Evolutionary conservation across 306 rosid species (phyloP), one percentile per base, ranked within the genome.

Genomic region (Dalbergia cochinchinensis): DNA sequence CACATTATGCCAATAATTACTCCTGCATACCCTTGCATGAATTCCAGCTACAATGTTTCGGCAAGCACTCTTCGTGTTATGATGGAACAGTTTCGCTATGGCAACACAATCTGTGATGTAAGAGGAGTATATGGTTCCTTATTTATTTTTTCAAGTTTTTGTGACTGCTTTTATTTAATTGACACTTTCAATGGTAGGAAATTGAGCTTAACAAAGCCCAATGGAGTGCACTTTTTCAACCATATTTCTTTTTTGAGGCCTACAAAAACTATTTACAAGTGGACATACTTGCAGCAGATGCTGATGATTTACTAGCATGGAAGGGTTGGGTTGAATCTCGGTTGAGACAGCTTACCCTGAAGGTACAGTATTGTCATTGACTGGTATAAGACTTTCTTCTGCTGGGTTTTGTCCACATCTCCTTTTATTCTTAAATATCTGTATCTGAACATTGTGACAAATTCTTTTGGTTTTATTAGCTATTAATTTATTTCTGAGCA

Each of bases 11-110:
- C 99, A 54, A 95, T 95, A 74, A 93, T 95, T 70, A 95, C 99
- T 85, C 99, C 99, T 51, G 96, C 99, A 48, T 95, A 95, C 89
- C 99, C 99, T 70, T 91, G 99, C 90, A 95, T 95, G 98, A 95
- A 95, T 83, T 95, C 99, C 85, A 95, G 99, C 85, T 95, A 93
- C 85, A 95, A 93, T 85, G 99, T 92, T 67, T 95, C 99, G 1
- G 82, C 88, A 80, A 95, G 99, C 88, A 95, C 99, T 69, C 91
- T 93, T n/a, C 96, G 99, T 76, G 99, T 93, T 80, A 95, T 95
- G 92, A 86, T 82, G 88, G 98, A 95, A 79, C 99, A 95, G 87
- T 95, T 95, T 84, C 65, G 76, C 59, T 76, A 80, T 82, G 99
- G 96, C 80, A 87, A 91, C 86, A 90, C 51, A 81, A 90, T 91